Conservation (phyloP, 352 stramenopile genomes). For the Globisporangium camurandrum region DNA sequence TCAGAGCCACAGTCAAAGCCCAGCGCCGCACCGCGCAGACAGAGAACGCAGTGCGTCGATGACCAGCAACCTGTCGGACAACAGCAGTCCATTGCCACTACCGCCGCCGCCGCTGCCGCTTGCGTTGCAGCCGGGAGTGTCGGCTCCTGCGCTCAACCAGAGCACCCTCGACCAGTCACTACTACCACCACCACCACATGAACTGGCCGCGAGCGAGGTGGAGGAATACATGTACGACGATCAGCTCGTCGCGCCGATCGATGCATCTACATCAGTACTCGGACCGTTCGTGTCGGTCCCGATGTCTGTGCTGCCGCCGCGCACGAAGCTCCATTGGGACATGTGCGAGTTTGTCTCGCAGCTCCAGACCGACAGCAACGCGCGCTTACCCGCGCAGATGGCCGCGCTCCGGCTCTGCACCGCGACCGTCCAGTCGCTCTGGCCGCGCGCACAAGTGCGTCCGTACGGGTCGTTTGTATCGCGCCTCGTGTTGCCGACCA, state of each 20-base stretch:
- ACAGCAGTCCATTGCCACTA: slow-evolving; percentile 17
- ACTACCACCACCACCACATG: slow-evolving; percentile 10
- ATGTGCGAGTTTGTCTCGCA: slow-evolving; percentile 82
- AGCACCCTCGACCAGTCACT: no score
- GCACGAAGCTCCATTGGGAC: slow-evolving; percentile 84
- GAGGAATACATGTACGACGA: slow-evolving; percentile 38
- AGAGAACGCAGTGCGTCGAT: not conserved
- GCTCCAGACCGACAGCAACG: slow-evolving; percentile 66
- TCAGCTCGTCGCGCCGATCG: slow-evolving; percentile 19
- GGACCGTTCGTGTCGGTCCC: slow-evolving; percentile 80
- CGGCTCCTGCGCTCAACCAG: no score
- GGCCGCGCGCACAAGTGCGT: slow-evolving; percentile 94
- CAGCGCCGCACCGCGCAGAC: not conserved
- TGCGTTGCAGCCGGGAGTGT: no score
- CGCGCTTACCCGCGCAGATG: slow-evolving; percentile 61
- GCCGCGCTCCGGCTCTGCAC: slow-evolving; percentile 71
- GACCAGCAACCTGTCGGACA: not conserved
- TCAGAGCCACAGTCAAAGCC: slow-evolving; percentile 4
- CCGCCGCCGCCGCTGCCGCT: slow-evolving; percentile 27
- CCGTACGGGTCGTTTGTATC: slow-evolving; percentile 97
- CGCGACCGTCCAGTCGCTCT: slow-evolving; percentile 83
- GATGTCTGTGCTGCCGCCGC: slow-evolving; percentile 72
- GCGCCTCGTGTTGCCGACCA: slow-evolving; percentile 90
- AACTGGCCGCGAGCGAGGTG: slow-evolving; percentile 19
- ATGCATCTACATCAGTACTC: slow-evolving; percentile 41